Evolutionary conservation across 2,329 filamentous ascomycete genomes (phyloP).

Genomic region (Stachybotrys elegans): DNA sequence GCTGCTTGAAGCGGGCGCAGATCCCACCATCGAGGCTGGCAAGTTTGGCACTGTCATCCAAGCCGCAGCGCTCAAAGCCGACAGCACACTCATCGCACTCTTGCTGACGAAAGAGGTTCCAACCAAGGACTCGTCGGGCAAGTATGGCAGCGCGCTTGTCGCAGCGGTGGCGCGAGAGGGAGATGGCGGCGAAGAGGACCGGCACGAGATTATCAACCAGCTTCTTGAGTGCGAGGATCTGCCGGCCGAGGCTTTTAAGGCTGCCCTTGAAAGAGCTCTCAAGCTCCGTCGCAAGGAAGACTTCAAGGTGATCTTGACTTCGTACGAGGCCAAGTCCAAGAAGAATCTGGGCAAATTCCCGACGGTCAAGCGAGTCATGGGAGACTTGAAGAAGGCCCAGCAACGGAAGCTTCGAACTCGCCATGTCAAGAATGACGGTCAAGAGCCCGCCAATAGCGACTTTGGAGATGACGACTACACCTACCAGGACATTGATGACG

Average conservation of each 20-base stretch:
- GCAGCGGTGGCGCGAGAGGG: conserved; percentile 7
- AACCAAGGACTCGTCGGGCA: conserved; percentile 4
- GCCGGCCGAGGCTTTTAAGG: conserved; percentile 6
- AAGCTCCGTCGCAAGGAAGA: conserved; percentile 9
- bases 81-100: conserved; percentile 5
- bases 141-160: conserved; percentile 9
- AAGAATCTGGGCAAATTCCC: conserved; percentile 6
- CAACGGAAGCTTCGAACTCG: not conserved
- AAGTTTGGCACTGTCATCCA: conserved; percentile 9
- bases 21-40: conserved; percentile 7
- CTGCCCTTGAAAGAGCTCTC: conserved; percentile 7
- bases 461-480: conserved; percentile 7
- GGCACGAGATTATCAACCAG: conserved; percentile 6
- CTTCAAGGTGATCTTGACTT: conserved; percentile 7
- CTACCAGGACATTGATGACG: conserved; percentile 11
- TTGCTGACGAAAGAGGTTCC: conserved; percentile 2
- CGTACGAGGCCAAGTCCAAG: conserved; percentile 3
- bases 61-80: conserved; percentile 10
- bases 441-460: conserved; percentile 9
- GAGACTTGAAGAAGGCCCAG: conserved; percentile 7
- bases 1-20: conserved; percentile 8
- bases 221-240: conserved; percentile 5
- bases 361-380: conserved; percentile 10
- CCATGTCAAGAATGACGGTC: not conserved
- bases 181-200: conserved; percentile 3